A percentile compares a stretch with the other conserved stretches of the same genome.
phyloP scores from a whole-genome alignment of 169 alveolate species.

The Perkinsus olseni region DNA sequence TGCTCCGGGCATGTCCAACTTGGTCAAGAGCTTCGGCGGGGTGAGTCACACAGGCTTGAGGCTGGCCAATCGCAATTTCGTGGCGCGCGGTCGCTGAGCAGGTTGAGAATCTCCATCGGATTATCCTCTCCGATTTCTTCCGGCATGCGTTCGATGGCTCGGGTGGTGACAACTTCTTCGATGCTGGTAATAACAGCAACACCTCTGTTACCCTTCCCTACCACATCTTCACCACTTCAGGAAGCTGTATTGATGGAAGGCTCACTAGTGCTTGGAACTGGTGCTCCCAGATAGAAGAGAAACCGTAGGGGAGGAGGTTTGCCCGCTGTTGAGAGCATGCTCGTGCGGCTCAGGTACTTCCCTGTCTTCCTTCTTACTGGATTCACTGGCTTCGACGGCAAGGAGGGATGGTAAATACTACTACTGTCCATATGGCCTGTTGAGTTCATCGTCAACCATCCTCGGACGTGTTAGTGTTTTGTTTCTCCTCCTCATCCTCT shows the following conservation, averaged over 20 bases:
- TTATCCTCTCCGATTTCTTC: conserved; percentile 79
- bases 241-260: conserved; percentile 86
- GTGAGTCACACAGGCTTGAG: conserved; percentile 14
- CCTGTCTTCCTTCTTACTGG: conserved; percentile 83
- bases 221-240: background rate
- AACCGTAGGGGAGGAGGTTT: background rate
- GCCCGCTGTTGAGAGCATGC: background rate
- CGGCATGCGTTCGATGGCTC: conserved; percentile 88
- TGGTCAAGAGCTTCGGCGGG: conserved; percentile 69
- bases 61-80: background rate
- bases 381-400: conserved; percentile 80
- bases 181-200: conserved; percentile 59
- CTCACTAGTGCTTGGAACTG: conserved; percentile 87
- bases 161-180: conserved; percentile 87
- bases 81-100: conserved; percentile 9
- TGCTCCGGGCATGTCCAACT: conserved; percentile 52
- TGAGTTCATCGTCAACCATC: background rate
- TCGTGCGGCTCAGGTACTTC: conserved; percentile 41
- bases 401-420: background rate
- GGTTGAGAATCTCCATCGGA: conserved; percentile 19
- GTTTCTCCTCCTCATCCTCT: background rate
- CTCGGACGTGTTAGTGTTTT: too few relatives aligned
- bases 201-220: background rate
- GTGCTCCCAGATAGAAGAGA: conserved; percentile 56
- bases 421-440: background rate